Base-by-base conservation (phyloP, 768 basidiomycete genomes). In the Naganishia vishniacii region DNA sequence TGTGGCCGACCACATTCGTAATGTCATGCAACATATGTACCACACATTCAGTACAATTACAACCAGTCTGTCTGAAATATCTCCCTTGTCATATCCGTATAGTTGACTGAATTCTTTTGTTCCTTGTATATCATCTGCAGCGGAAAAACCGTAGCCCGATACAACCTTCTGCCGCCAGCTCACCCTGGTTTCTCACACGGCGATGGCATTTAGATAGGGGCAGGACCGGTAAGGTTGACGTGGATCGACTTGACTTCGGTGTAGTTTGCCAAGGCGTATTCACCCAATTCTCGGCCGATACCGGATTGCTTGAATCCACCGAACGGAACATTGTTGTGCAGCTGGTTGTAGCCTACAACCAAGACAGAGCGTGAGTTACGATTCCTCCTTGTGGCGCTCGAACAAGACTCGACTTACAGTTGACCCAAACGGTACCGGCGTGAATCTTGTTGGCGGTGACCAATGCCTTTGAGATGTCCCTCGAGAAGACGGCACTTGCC, bases 401-500 rank as follows among this genome's bases (percentile, higher is more conserved):
- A 16, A 28, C 3, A 23, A 44, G 37, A 15, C 20, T 12, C 18
- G 32, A 62, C 45, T 48, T 23, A 49, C 47, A 62, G 61, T 64
- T 51, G 37, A 86, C 80, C 86, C 87, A 91, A 3, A 82, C 83
- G 5, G 89, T 91, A 34, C 92, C 92, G 4, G 89, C 88, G 71
- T 88, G 83, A 65, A 97, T 79, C 64, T 78, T 81, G 74, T 89
- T 85, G 8, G 89, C 88, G 1, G 85, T 84, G 64, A 80, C 79
- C 60, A 93, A 78, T 0, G 88, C 90, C 28, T 86, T 82, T 68
- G 82, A 84, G 79, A 94, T 77, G 77, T 93, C 82, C 71, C 84
- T 81, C 37, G 88, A 85, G 81, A 91, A 93, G 59, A 98, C 85
- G 8, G 88, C 87, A 2, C 88, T 85, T 15, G 90, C 91, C 47